Percentiles rank a stretch among this genome's conserved stretches.
These are phyloP conservation scores for Colletotrichum nymphaeae DNA, from an alignment of 2,329 filamentous ascomycete genomes.

Conservation along the genomic window DNA sequence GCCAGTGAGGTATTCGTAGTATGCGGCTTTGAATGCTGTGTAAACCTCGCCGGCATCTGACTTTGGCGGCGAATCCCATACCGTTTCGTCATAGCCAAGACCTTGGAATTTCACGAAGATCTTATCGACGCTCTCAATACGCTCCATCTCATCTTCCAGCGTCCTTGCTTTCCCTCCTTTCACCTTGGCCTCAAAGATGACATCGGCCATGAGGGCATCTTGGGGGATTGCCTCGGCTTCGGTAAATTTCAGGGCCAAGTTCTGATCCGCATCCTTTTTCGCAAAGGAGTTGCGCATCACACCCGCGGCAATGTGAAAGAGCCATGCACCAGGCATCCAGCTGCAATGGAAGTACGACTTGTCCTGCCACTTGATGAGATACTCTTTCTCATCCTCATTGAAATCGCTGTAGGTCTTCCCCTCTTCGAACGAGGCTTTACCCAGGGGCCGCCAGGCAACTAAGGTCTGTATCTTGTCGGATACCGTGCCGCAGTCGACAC, in stretches of 20 bases:
- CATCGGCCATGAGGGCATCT: slow-evolving; percentile 86
- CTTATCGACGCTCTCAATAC: slow-evolving; percentile 77
- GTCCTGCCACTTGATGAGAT: slow-evolving; percentile 88
- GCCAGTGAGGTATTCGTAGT: slow-evolving; percentile 86
- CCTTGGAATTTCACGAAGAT: slow-evolving; percentile 94
- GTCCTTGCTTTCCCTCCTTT: slow-evolving; percentile 48
- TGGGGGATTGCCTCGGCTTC: slow-evolving; percentile 86
- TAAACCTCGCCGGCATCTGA: slow-evolving; percentile 75
- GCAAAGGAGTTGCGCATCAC: slow-evolving; percentile 80
- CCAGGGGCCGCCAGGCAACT: slow-evolving; percentile 86
- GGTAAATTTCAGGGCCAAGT: slow-evolving; percentile 68
- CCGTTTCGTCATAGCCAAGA: slow-evolving; percentile 87
- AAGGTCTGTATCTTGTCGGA: slow-evolving; percentile 78
- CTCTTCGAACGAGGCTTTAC: slow-evolving; percentile 63
- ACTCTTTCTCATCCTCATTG: slow-evolving; percentile 83
- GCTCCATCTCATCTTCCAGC: slow-evolving; percentile 73
- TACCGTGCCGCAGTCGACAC: slow-evolving; percentile 78
- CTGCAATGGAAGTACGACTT: slow-evolving; percentile 83
- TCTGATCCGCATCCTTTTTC: slow-evolving; percentile 71
- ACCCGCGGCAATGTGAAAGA: slow-evolving; percentile 75
- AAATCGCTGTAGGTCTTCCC: slow-evolving; percentile 65
- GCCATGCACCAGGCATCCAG: slow-evolving; percentile 93
- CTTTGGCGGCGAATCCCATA: slow-evolving; percentile 86
- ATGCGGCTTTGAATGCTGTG: slow-evolving; percentile 84
- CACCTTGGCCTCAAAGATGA: slow-evolving; percentile 76